Conservation (phyloP, 768 basidiomycete species). For the Macrolepiota dolichaula region DNA sequence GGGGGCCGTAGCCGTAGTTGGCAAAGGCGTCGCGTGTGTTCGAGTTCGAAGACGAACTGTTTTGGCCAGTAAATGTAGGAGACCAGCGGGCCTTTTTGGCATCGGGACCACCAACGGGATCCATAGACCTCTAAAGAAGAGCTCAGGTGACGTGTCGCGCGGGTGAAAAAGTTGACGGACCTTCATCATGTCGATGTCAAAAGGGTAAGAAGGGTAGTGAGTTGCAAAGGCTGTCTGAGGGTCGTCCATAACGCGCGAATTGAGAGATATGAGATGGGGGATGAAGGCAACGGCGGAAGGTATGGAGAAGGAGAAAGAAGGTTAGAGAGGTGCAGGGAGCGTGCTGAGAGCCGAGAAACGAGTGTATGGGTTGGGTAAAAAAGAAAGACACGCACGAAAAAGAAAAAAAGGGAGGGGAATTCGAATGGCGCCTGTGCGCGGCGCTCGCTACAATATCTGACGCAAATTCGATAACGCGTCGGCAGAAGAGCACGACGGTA, state of each 20-base stretch:
- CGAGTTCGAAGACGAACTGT: slow-evolving; percentile 13
- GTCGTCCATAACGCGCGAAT: slow-evolving; percentile 63
- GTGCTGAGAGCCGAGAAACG: slow-evolving; percentile 48
- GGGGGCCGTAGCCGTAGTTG: slow-evolving; percentile 84
- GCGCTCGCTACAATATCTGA: slow-evolving; percentile 15
- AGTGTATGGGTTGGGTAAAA: slow-evolving; percentile 43
- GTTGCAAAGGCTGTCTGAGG: slow-evolving; percentile 64
- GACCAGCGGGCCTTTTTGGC: slow-evolving; percentile 92
- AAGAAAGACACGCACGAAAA: slow-evolving; percentile 37
- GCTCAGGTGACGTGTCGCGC: slow-evolving; percentile 6
- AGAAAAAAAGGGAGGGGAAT: slow-evolving; percentile 33
- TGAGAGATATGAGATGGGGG: slow-evolving; percentile 37
- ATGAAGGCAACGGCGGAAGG: slow-evolving; percentile 45
- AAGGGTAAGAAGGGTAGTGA: slow-evolving; percentile 68
- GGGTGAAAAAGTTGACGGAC: slow-evolving; percentile 31
- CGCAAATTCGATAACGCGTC: slow-evolving; percentile 20
- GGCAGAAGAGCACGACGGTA: slow-evolving; percentile 28
- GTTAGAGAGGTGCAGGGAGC: slow-evolving; percentile 47
- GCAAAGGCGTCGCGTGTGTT: slow-evolving; percentile 66
- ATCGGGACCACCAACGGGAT: slow-evolving; percentile 76
- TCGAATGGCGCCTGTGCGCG: slow-evolving; percentile 30
- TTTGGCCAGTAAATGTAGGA: slow-evolving; percentile 48
- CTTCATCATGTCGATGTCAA: slow-evolving; percentile 95
- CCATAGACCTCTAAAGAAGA: slow-evolving; percentile 73
- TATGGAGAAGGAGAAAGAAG: slow-evolving; percentile 41